Percentiles rank a stretch among this genome's conserved stretches.
Evolutionary conservation across 2,329 filamentous ascomycete species (phyloP).

Genomic region (Achaetomium macrosporum): DNA sequence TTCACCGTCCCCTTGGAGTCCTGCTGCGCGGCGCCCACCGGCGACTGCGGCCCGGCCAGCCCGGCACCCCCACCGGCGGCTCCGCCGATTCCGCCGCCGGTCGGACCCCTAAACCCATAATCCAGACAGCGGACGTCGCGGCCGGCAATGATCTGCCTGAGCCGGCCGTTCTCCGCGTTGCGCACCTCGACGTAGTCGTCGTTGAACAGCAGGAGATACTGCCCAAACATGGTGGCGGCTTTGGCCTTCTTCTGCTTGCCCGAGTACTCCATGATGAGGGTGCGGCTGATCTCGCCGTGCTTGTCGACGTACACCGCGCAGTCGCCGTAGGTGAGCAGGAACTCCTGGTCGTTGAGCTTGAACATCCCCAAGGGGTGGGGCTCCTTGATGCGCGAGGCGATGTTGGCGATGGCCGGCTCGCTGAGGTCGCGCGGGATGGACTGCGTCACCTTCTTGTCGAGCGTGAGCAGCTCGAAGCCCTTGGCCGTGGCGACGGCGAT

Average conservation of each 20-base stretch:
- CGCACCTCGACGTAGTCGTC: constrained; percentile 95
- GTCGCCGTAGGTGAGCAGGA: constrained; percentile 88
- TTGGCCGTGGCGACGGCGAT: constrained; percentile 86
- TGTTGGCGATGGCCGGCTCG: constrained; percentile 71
- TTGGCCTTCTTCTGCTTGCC: constrained; percentile 74
- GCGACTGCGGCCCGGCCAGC: constrained; percentile 15
- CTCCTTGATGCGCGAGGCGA: constrained; percentile 74
- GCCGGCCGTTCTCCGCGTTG: constrained; percentile 89
- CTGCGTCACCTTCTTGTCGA: constrained; percentile 96
- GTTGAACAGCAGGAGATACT: constrained; percentile 90
- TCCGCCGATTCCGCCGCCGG: constrained; percentile 35
- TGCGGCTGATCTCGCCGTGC: constrained; percentile 89
- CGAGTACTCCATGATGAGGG: constrained; percentile 98
- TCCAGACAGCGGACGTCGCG: constrained; percentile 86
- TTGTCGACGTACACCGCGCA: constrained; percentile 98
- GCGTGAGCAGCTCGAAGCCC: constrained; percentile 90
- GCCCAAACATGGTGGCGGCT: constrained; percentile 80
- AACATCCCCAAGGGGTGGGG: constrained; percentile 94
- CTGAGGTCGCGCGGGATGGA: constrained; percentile 78
- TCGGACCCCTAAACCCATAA: constrained; percentile 64
- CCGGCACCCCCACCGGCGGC: constrained; percentile 1
- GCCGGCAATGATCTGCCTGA: constrained; percentile 91
- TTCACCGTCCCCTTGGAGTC: constrained; percentile 74
- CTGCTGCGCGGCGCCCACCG: constrained; percentile 21
- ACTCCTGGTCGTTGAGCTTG: constrained; percentile 84